These are phyloP conservation scores for Coniochaeta hoffmannii DNA, from an alignment of 2,329 filamentous ascomycete genomes.

Conservation along the genomic window DNA sequence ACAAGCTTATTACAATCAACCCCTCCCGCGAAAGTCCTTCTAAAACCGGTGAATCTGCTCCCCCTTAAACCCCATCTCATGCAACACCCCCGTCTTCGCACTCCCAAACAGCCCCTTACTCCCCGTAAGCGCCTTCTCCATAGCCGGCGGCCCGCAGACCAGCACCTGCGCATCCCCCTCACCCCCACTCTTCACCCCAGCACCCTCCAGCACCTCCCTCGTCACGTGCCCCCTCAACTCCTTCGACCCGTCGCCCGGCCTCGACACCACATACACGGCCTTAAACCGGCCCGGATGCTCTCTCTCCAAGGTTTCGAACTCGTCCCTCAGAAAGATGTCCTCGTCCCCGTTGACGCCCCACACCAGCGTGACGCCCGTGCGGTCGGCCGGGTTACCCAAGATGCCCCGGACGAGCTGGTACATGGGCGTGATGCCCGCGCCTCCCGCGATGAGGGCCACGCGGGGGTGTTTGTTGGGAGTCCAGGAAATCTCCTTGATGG, in stretches of 20 bases:
- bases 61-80: constrained; percentile 48
- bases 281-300: constrained; percentile 47
- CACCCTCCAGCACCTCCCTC: constrained; percentile 44
- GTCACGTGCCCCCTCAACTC: constrained; percentile 51
- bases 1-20: no score
- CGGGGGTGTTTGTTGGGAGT: constrained; percentile 39
- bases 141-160: constrained; percentile 60
- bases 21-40: no score
- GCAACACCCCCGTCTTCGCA: constrained; percentile 40
- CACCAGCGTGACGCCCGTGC: constrained; percentile 55
- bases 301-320: constrained; percentile 44
- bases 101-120: constrained; percentile 19
- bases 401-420: constrained; percentile 58
- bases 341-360: constrained; percentile 59
- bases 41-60: constrained; percentile 51
- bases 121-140: constrained; percentile 52
- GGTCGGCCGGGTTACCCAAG: constrained; percentile 52
- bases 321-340: constrained; percentile 51
- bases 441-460: constrained; percentile 62
- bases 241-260: constrained; percentile 30
- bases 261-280: constrained; percentile 50
- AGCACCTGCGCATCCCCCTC: constrained; percentile 49
- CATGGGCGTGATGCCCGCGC: constrained; percentile 65
- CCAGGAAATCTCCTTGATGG: constrained; percentile 48
- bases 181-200: constrained; percentile 26